Percentiles rank a stretch among this genome's conserved stretches.
Evolutionary conservation across 2,329 filamentous ascomycete genomes (phyloP).

Genomic region (Cladobotryum mycophilum): DNA sequence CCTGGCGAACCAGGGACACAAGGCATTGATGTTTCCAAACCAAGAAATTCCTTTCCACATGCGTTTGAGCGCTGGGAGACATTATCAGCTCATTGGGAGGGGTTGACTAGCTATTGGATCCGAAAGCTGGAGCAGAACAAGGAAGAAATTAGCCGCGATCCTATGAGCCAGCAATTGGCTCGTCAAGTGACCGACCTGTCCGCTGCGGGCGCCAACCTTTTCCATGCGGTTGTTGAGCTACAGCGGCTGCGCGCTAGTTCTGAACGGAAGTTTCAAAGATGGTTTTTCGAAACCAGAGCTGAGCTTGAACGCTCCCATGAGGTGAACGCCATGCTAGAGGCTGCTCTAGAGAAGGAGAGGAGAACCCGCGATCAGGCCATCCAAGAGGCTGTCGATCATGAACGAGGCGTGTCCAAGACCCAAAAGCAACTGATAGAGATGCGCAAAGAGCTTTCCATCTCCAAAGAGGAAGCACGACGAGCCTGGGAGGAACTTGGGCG

Average conservation of each 20-base stretch:
- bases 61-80: slow-evolving; percentile 98
- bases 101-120: slow-evolving; percentile 95
- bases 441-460: slow-evolving; percentile 87
- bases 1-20: slow-evolving; percentile 16
- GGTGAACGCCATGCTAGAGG: slow-evolving; percentile 72
- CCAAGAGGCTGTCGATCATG: slow-evolving; percentile 57
- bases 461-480: slow-evolving; percentile 88
- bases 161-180: slow-evolving; percentile 79
- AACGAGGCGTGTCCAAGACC: slow-evolving; percentile 65
- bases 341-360: slow-evolving; percentile 67
- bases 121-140: slow-evolving; percentile 85
- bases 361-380: slow-evolving; percentile 62
- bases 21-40: slow-evolving; percentile 25
- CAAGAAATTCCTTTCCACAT: slow-evolving; percentile 78
- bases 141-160: slow-evolving; percentile 74
- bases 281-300: slow-evolving; percentile 92
- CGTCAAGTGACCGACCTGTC: slow-evolving; percentile 96
- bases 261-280: slow-evolving; percentile 94
- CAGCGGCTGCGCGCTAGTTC: slow-evolving; percentile 91
- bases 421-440: slow-evolving; percentile 82
- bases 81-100: slow-evolving; percentile 95
- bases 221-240: slow-evolving; percentile 94
- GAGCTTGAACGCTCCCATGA: slow-evolving; percentile 85
- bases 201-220: slow-evolving; percentile 91
- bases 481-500: slow-evolving; percentile 97